Evolutionary conservation across 371 early-diverging fungal species (phyloP), one percentile per base, ranked within the genome.

Genomic region (Mortierella sp.): DNA sequence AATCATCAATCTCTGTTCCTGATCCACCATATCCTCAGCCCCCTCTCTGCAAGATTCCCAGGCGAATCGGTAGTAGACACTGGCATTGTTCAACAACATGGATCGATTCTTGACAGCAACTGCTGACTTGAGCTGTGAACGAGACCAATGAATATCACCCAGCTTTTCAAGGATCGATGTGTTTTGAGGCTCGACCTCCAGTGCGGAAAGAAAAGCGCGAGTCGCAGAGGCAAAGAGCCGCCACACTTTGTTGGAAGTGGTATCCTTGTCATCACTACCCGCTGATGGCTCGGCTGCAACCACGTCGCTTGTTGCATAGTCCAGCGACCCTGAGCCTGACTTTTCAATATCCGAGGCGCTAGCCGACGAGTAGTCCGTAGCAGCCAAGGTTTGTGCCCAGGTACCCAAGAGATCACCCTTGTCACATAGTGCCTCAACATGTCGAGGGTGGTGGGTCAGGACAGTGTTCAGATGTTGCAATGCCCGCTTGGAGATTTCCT

Each of bases 351-450:
- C 71, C 9, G 56, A 55, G 51, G 63, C 29, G 6, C 56, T 45
- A 1, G 26, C 47, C 3, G 53, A 25, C 4, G 57, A 62, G 18
- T 65, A 50, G 21, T 71, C 76, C 55, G 67, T 70, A 4, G 63
- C 66, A 0, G 75, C 61, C 23, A 87, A 55, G 0, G 83, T 82
- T 47, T 90, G 86, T 9, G 87, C 91, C 82, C 85, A 91, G 0
- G 87, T 74, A 7, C 86, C 84, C 65, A 88, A 70, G 0, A 91
- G 69, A 84, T 93, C 93, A 4, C 90, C 93, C 52, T 86, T 85
- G 68, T 91, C 92, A 64, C 92, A 91, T 60, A 88, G 70, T 1
- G 93, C 91, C 72, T 91, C 92, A 5, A 90, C 89, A 71, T 90
- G 81, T 2, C 81, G 79, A 3, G 82, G 73, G 45, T 89, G 86